Percentiles rank a stretch among this genome's conserved stretches.
Evolutionary conservation across 345 rosid genomes (phyloP).

Genomic region (Moricandia moricandioides): DNA sequence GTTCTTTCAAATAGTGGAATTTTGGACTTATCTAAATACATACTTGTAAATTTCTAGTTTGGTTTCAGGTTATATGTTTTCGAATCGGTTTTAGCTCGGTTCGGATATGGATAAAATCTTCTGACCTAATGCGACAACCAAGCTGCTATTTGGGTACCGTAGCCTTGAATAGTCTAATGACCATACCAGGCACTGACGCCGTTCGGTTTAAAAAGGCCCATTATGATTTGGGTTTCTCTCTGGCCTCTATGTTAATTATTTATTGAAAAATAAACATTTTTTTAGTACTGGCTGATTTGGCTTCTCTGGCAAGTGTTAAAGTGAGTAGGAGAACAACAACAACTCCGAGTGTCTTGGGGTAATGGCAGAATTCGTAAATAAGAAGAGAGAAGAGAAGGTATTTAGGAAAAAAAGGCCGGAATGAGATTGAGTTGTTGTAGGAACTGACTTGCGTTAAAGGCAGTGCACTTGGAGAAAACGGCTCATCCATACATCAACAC

Average conservation of each 20-base stretch:
- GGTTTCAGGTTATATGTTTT: too few species aligned
- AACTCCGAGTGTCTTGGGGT: not conserved
- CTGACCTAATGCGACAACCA: too few species aligned
- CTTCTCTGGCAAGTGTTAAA: not conserved
- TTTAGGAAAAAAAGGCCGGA: not conserved
- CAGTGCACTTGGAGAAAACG: not conserved
- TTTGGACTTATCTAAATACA: too few species aligned
- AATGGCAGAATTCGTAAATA: conserved; percentile 19
- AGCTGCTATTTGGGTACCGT: too few species aligned
- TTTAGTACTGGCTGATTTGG: not conserved
- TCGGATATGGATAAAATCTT: too few species aligned
- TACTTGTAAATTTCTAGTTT: too few species aligned
- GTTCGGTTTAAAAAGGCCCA: too few species aligned
- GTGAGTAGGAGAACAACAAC: not conserved
- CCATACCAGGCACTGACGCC: too few species aligned
- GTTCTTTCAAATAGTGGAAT: too few species aligned
- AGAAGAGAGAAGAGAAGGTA: not conserved
- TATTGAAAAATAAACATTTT: not conserved
- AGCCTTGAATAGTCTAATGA: too few species aligned
- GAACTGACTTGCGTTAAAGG: conserved; percentile 23
- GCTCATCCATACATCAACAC: too few species aligned
- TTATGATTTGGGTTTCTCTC: not conserved
- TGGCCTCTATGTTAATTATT: not conserved
- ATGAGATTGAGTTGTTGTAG: conserved; percentile 33
- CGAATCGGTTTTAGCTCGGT: too few species aligned